Base-by-base conservation (phyloP, 768 basidiomycete species). In the Symmetrospora coprosmae region DNA sequence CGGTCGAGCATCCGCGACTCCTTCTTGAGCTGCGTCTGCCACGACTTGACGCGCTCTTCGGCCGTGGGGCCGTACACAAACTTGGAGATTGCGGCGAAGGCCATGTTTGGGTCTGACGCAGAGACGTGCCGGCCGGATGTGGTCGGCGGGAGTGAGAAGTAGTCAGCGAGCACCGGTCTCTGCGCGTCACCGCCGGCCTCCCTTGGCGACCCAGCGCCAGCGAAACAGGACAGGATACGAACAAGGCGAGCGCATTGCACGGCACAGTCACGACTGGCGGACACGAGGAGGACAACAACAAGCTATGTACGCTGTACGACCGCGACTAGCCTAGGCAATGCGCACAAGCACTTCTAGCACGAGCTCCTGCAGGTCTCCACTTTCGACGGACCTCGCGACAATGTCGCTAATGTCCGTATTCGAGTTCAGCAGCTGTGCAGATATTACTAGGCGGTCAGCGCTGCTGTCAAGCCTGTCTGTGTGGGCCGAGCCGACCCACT, bases 61-160 rank as follows among this genome's bases (percentile, higher is more conserved):
- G 91, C 85, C 0, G 92, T 88, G 17, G 90, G 92, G 2, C 94
- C 94, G 75, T 97, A 96, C 43, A 99, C 74, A 72, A 91, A 90
- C 39, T 89, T 82, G 72, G 88, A 91, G 70, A 97, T 43, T 21
- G 41, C 46, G 3, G 55, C 55, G 25, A 58, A 58, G n/a, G 55
- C 55, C 55, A 58, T 58, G 2, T 2, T 58, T 17, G 55, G n/a
- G n/a, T n/a, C n/a, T n/a, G n/a, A n/a, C n/a, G n/a, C n/a, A n/a
- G n/a, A n/a, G n/a, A n/a, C n/a, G n/a, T n/a, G n/a, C n/a, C n/a
- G n/a, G n/a, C n/a, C n/a, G n/a, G n/a, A n/a, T n/a, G n/a, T n/a
- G n/a, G n/a, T n/a, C n/a, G n/a, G n/a, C n/a, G n/a, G n/a, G n/a
- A n/a, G n/a, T n/a, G n/a, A n/a, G n/a, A n/a, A n/a, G n/a, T n/a